Conservation (phyloP, 225 moss, liverwort and hornwort genomes). For the Sphagnum contortum region DNA sequence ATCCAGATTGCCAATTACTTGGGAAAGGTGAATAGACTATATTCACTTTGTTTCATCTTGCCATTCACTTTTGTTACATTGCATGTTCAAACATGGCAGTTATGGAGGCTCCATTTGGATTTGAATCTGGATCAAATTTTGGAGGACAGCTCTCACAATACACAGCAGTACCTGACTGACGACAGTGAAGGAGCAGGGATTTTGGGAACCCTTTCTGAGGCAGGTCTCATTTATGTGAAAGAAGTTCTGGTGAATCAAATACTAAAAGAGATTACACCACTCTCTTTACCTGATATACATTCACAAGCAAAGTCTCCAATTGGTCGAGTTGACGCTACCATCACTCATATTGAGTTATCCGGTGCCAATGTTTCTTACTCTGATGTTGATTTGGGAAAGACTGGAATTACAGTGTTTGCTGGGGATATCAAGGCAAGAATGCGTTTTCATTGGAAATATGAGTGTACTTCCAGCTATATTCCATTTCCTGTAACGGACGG, state of each 20-base stretch:
- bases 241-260: slow-evolving; percentile 78
- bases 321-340: slow-evolving; percentile 49
- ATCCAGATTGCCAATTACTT: too few relatives aligned
- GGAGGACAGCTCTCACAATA: too few relatives aligned
- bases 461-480: slow-evolving; percentile 65
- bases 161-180: too few relatives aligned
- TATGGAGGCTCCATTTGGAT: too few relatives aligned
- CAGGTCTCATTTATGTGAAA: slow-evolving; percentile 79
- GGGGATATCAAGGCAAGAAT: slow-evolving; percentile 57
- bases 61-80: too few relatives aligned
- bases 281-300: slow-evolving; percentile 54
- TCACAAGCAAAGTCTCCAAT: slow-evolving; percentile 57
- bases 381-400: slow-evolving; percentile 46
- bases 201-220: slow-evolving; percentile 66
- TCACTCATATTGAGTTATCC: slow-evolving; percentile 50
- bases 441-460: slow-evolving; percentile 64
- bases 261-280: slow-evolving; percentile 66
- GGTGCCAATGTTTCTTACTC: slow-evolving; percentile 66
- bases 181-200: slow-evolving; percentile 34
- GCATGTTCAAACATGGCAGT: too few relatives aligned
- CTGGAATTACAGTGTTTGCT: slow-evolving; percentile 58
- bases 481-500: slow-evolving; percentile 74
- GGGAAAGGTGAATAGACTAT: too few relatives aligned
- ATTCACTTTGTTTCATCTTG: too few relatives aligned
- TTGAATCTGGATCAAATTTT: too few relatives aligned